Base-by-base conservation (phyloP, 495 filamentous ascomycete genomes). In the Tuber magnatum region DNA sequence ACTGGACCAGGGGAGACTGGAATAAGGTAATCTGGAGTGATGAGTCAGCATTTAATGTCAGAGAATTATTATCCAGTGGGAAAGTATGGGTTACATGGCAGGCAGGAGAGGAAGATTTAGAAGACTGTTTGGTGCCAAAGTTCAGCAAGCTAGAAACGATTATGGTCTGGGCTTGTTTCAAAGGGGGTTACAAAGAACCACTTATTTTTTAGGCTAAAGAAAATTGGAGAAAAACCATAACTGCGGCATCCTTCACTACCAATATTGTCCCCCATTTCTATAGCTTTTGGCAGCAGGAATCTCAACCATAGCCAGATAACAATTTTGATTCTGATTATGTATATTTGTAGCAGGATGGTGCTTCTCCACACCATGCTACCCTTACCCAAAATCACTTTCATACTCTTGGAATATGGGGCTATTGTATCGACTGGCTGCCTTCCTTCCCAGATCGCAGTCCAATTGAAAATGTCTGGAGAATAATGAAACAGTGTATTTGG, bases 181-280 rank as follows among this genome's bases (percentile, higher is more conserved):
- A 46, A 22, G 44, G 16, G 6, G 2, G 18, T 14, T 38, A 20
- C 2, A 75, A 75, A 65, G 77, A 71, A 3, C 44, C 44, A 40
- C 32, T 70, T 16, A 68, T 73, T 5, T 73, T 76, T 51, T 76
- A 41, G 71, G 61, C 73, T 5, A 71, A 76, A 56, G 73, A 71
- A 40, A 32, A 22, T 38, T 76, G 71, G 65, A 71, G 71, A 3
- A 24, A 2, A 24, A 65, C 71, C 24, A 44, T 73, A 24, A 73
- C 20, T 35, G 44, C 44, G 18, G 22, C 44, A 18, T 41, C 41
- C 20, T 73, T 75, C 56, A 73, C 44, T 65, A n/a, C 70, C 24
- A 3, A 71, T 71, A 73, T 73, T 4, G 35, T 73, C 2, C 56
- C 72, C 8, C 38, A 73, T 68, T 68, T 73, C 2, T 43, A 69